Evolutionary conservation across 129 eudicot species (phyloP).

Genomic region (Dittrichia graveolens): DNA sequence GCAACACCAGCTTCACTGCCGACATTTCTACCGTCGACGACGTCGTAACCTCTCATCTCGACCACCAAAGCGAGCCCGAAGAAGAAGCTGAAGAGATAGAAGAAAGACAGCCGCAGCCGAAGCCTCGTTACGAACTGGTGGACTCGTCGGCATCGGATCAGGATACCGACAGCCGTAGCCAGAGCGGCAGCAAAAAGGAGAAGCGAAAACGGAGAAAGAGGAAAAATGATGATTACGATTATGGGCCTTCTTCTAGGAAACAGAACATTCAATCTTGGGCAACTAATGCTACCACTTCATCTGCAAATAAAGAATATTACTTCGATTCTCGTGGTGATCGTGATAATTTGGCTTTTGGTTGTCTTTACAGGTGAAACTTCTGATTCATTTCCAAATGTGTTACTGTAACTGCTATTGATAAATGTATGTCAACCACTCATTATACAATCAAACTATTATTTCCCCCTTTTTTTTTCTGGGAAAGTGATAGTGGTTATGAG

Average conservation of each 20-base stretch:
- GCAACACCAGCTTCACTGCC: conserved; percentile 75
- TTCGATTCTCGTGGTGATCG: conserved; percentile 92
- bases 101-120: conserved; percentile 24
- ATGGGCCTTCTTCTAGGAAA: conserved; percentile 49
- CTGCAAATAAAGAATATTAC: conserved; percentile 58
- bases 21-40: conserved; percentile 64
- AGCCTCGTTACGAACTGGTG: conserved; percentile 55
- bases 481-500: not conserved
- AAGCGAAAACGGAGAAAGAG: conserved; percentile 39
- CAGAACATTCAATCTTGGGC: conserved; percentile 65
- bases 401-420: not conserved
- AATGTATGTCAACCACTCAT: not conserved
- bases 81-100: conserved; percentile 28
- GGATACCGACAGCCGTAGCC: conserved; percentile 25
- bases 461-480: not conserved
- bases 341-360: conserved; percentile 91
- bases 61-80: conserved; percentile 23
- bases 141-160: conserved; percentile 55
- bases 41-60: conserved; percentile 43
- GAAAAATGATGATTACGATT: conserved; percentile 35
- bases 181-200: conserved; percentile 29
- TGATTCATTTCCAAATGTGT: not conserved
- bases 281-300: conserved; percentile 9
- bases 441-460: not conserved
- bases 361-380: conserved; percentile 63